Base-by-base conservation (phyloP, 1,284 basidiomycete species). In the Tilletiopsis washingtonensis region DNA sequence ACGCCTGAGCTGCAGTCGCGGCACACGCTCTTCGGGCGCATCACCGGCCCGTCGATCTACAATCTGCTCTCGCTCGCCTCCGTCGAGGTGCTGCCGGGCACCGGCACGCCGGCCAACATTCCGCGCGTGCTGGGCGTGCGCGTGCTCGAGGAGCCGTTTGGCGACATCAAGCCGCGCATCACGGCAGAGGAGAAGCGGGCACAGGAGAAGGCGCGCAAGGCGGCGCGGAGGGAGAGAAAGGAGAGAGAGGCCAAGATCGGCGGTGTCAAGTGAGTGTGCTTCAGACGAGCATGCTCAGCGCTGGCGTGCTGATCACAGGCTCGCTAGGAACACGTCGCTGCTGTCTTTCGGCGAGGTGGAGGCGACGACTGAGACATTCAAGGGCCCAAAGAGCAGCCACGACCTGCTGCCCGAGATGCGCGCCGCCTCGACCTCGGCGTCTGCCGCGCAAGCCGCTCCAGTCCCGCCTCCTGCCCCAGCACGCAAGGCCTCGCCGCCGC, bases 121-220 rank as follows among this genome's bases (percentile, higher is more conserved):
- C 90, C 91, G 0, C 91, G 87, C 69, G 88, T 98, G 69, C 84
- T 83, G 57, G 81, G 80, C 1, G 79, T 93, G 34, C 81, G 83
- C 15, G 87, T 96, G 48, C 69, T 91, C 14, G 88, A 94, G 51
- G 93, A 96, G 68, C 91, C 93, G 0, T 97, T 94, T 69, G 81
- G 84, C 43, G 91, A 97, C 68, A 93, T 97, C 59, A 80, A 91
- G 24, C 91, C 93, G 1, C 84, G 93, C n/a, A 94, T 96, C 58
- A 98, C 93, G 0, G 88, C 88, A 0, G 86, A 84, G 1, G 91
- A 97, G 75, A 84, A 86, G 56, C 81, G 82, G 38, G 83, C 80
- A 0, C 91, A 94, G 71, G 83, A 84, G 56, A 79, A 80, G 62
- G 78, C 79, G 41, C 87, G 89, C 67, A 77, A 83, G 15, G 88